Base-by-base conservation (phyloP, 2,329 filamentous ascomycete species). In the Exutisphaerella laricina region DNA sequence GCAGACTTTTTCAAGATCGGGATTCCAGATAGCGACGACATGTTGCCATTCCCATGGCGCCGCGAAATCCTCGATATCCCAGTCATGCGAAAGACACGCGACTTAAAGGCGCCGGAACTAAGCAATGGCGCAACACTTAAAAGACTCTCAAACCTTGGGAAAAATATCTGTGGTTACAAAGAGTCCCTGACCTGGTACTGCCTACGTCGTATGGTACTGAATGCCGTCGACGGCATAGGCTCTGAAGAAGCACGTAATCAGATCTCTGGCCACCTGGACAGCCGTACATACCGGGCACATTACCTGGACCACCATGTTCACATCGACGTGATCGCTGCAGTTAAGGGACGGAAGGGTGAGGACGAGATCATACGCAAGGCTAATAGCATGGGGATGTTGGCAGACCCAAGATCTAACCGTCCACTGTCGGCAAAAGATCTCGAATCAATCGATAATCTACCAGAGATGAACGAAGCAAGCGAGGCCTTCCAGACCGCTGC, bases 231-330 rank as follows among this genome's bases (percentile, higher is more conserved):
- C 23, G 23, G 23, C 23, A 26, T 26, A 26, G 30, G 30, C 31
- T 43, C 31, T 17, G 25, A 39, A 29, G 31, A 45, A 41, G 33
- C 22, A 41, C 39, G 31, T 39, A 46, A 36, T 46, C 41, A 41
- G 39, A 36, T 41, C 10, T 36, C 29, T 5, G 17, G 39, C 12
- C 29, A 36, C 23, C 17, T 34, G 18, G 16, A 34, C 29, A 41
- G 39, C 39, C 29, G 33, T 17, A 39, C 37, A 28, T 39, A 39
- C 26, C 18, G 37, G 23, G 25, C 21, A 16, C 13, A 39, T 23
- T 39, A 39, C 25, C 26, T 29, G 23, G 37, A 39, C 25, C 25
- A 39, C 29, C 25, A 30, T 17, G 30, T 39, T 5, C 13, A 28
- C 23, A 16, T 30, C 12, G 25, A 39, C 14, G 16, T 39, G 9